phyloP scores from a whole-genome alignment of 352 stramenopile genomes.

The Phytopythium chamaehyphon region DNA sequence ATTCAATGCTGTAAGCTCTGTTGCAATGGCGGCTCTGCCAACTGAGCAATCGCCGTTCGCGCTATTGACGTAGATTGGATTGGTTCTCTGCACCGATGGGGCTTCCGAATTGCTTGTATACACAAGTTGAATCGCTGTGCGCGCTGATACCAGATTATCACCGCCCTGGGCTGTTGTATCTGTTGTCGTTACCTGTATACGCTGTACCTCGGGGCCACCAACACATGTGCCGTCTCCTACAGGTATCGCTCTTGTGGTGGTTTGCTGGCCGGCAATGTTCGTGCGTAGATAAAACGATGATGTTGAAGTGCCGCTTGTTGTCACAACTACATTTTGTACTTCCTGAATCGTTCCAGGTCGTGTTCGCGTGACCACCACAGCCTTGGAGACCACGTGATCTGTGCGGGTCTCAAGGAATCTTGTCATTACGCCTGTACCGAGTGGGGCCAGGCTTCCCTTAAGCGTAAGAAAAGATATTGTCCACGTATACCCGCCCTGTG shows the following conservation, averaged over 20 bases:
- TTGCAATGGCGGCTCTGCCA: conserved; percentile 44
- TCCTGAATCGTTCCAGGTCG: conserved; percentile 52
- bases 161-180: conserved; percentile 89
- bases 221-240: conserved; percentile 64
- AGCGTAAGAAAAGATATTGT: conserved; percentile 90
- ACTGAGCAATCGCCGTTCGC: conserved; percentile 77
- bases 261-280: conserved; percentile 35
- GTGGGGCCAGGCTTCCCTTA: conserved; percentile 35
- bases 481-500: conserved; percentile 91
- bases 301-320: conserved; percentile 35
- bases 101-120: conserved; percentile 75
- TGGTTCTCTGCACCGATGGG: conserved; percentile 54
- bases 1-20: conserved; percentile 42
- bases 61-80: conserved; percentile 79
- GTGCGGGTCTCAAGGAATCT: conserved; percentile 50
- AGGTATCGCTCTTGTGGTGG: conserved; percentile 79
- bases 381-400: conserved; percentile 39
- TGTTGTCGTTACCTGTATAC: conserved; percentile 85
- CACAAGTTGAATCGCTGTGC: conserved; percentile 82
- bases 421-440: conserved; percentile 23
- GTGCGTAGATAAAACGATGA: conserved; percentile 47
- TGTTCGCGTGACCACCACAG: conserved; percentile 37
- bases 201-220: conserved; percentile 81
- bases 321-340: conserved; percentile 60
- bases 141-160: conserved; percentile 84